These are phyloP conservation scores for Microstroma glucosiphilum DNA, from an alignment of 1,284 basidiomycete genomes.

Conservation along the genomic window DNA sequence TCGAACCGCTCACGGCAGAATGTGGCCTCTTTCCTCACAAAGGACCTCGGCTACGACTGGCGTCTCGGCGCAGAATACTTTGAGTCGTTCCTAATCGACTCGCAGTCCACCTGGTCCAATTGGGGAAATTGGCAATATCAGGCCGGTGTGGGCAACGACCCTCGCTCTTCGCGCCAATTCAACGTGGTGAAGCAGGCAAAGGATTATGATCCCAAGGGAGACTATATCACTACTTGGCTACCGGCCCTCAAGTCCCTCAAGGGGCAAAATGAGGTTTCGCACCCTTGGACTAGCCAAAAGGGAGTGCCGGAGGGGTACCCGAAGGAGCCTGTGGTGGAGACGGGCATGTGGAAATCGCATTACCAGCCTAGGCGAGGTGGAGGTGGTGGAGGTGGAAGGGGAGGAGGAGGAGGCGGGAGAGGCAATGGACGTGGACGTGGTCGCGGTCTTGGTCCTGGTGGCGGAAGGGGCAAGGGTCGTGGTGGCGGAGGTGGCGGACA, in stretches of 20 bases:
- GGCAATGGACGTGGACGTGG: conserved; percentile 52
- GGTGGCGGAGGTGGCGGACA: not conserved
- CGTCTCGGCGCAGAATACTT: conserved; percentile 36
- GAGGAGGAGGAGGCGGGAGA: conserved; percentile 13
- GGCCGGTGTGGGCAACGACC: conserved; percentile 43
- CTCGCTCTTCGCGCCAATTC: conserved; percentile 35
- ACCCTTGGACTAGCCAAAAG: conserved; percentile 29
- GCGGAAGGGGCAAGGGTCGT: conserved; percentile 14
- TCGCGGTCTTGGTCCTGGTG: conserved; percentile 53
- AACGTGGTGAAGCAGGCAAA: conserved; percentile 43
- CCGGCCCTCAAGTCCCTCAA: conserved; percentile 16
- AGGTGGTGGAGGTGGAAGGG: conserved; percentile 14
- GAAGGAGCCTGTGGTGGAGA: conserved; percentile 27
- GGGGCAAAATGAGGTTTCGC: conserved; percentile 18
- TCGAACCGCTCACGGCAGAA: conserved; percentile 52
- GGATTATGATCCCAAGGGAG: conserved; percentile 32
- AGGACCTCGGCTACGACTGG: conserved; percentile 42
- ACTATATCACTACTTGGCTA: conserved; percentile 34
- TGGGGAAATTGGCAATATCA: conserved; percentile 44
- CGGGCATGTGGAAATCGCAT: conserved; percentile 36
- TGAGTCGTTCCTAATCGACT: conserved; percentile 34
- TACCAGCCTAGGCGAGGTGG: conserved; percentile 17
- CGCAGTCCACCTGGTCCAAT: conserved; percentile 28
- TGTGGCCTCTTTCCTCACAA: conserved; percentile 35
- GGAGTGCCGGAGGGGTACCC: conserved; percentile 23